These are phyloP conservation scores for Melampsora larici-populina DNA, from an alignment of 1,284 basidiomycete species.

Conservation along the genomic window DNA sequence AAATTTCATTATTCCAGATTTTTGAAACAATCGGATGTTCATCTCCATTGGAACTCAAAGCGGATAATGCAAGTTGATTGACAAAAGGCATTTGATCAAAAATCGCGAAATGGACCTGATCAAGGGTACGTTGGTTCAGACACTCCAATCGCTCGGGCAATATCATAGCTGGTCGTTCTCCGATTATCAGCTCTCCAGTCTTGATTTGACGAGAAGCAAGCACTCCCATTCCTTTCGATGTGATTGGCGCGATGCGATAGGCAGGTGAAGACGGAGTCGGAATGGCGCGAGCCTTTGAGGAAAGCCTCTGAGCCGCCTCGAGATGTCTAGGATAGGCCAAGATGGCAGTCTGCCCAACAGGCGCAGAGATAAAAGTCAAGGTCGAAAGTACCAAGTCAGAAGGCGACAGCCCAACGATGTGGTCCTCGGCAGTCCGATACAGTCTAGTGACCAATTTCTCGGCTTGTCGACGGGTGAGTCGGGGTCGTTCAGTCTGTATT, in stretches of 20 bases:
- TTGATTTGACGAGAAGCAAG: not conserved
- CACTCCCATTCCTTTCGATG: not conserved
- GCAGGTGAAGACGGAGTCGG: not conserved
- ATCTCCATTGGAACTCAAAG: not conserved
- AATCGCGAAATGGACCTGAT: not conserved
- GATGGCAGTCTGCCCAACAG: not conserved
- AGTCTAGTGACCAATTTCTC: not conserved
- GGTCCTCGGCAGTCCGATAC: not conserved
- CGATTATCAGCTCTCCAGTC: not conserved
- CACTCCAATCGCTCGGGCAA: not conserved
- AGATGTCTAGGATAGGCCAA: not conserved
- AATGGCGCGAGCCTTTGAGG: not conserved
- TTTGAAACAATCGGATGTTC: constrained; percentile 5
- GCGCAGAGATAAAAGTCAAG: constrained; percentile 1
- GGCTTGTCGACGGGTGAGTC: not conserved
- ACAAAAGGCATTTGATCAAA: constrained; percentile 9
- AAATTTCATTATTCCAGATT: constrained; percentile 23
- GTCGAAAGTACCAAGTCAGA: not conserved
- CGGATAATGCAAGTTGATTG: not conserved
- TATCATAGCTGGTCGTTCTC: not conserved
- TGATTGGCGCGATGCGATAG: not conserved
- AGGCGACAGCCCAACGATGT: not conserved
- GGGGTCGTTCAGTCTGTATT: not conserved
- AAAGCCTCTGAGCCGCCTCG: not conserved
- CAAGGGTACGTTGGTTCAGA: not conserved